Evolutionary conservation across 352 stramenopile genomes (phyloP).

Genomic region (Phytophthora hybrid): DNA sequence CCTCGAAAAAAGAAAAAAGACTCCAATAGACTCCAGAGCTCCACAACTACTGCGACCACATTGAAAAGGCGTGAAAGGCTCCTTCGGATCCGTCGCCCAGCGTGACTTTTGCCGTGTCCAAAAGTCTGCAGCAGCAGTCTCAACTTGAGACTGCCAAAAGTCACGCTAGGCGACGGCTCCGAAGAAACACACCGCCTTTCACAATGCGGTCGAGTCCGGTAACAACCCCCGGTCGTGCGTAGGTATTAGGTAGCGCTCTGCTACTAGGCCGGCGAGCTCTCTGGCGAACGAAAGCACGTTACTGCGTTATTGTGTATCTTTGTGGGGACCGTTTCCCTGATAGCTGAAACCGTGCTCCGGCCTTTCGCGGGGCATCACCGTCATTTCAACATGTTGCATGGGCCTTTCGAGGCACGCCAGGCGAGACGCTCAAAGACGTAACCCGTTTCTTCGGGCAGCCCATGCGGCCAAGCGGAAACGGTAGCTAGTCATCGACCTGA

Average conservation of each 20-base stretch:
- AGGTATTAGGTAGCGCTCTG: too few relatives aligned
- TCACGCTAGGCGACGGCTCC: background rate
- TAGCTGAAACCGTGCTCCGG: background rate
- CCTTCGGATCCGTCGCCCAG: background rate
- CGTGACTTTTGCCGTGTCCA: too few relatives aligned
- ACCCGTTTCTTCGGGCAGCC: background rate
- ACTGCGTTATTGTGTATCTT: too few relatives aligned
- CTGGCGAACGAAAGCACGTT: background rate
- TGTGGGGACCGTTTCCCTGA: background rate
- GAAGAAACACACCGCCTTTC: background rate
- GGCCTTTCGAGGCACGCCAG: background rate
- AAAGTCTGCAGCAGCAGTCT: too few relatives aligned
- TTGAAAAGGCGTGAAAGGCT: background rate
- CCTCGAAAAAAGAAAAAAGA: background rate
- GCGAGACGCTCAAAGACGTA: background rate
- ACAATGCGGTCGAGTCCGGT: background rate
- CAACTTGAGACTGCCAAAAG: background rate
- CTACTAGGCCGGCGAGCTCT: background rate
- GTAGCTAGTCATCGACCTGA: background rate
- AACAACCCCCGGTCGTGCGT: too few relatives aligned
- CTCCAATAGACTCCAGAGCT: too few relatives aligned
- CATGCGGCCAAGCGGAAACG: background rate
- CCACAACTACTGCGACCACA: background rate
- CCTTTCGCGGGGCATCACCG: background rate
- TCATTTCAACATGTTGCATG: conserved; percentile 3